These are phyloP conservation scores for Candida caryicola DNA, from an alignment of 805 yeast species.

Conservation along the genomic window DNA sequence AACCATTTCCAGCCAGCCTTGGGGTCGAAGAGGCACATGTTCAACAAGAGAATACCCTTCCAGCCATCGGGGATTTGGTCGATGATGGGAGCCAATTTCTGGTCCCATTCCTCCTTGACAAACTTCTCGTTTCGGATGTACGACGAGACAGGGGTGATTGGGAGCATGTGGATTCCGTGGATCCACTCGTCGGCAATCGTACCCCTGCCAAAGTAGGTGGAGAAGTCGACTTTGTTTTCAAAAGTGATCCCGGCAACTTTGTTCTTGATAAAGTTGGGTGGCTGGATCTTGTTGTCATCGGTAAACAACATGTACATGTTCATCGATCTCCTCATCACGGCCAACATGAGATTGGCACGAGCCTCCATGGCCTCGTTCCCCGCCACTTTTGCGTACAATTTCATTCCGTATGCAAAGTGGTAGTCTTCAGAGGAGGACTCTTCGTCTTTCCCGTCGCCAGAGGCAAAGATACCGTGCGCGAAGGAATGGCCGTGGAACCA, in stretches of 20 bases:
- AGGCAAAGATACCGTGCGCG: slow-evolving; percentile 69
- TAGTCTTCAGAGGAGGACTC: slow-evolving; percentile 76
- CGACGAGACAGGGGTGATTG: slow-evolving; percentile 66
- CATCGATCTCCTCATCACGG: slow-evolving; percentile 53
- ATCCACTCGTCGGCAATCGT: slow-evolving; percentile 56
- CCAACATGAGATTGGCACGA: slow-evolving; percentile 59
- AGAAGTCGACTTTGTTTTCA: slow-evolving; percentile 69
- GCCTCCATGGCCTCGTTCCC: slow-evolving; percentile 51
- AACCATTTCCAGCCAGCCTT: slow-evolving; percentile 43
- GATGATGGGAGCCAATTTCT: slow-evolving; percentile 44
- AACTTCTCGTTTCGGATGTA: slow-evolving; percentile 53
- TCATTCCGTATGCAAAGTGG: slow-evolving; percentile 66
- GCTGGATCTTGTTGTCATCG: slow-evolving; percentile 55
- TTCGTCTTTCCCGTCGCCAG: slow-evolving; percentile 76
- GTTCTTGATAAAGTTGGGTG: slow-evolving; percentile 53
- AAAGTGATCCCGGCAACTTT: slow-evolving; percentile 72
- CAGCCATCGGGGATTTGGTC: slow-evolving; percentile 60
- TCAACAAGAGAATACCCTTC: slow-evolving; percentile 70
- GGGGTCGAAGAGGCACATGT: slow-evolving; percentile 75
- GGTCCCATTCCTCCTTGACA: slow-evolving; percentile 64
- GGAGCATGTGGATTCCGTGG: slow-evolving; percentile 78
- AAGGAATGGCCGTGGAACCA: slow-evolving; percentile 79
- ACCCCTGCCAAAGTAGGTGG: slow-evolving; percentile 75
- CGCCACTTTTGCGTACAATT: slow-evolving; percentile 59
- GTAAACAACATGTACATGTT: slow-evolving; percentile 53